phyloP scores from a whole-genome alignment of 768 basidiomycete genomes.

The Lentinula edodes region DNA sequence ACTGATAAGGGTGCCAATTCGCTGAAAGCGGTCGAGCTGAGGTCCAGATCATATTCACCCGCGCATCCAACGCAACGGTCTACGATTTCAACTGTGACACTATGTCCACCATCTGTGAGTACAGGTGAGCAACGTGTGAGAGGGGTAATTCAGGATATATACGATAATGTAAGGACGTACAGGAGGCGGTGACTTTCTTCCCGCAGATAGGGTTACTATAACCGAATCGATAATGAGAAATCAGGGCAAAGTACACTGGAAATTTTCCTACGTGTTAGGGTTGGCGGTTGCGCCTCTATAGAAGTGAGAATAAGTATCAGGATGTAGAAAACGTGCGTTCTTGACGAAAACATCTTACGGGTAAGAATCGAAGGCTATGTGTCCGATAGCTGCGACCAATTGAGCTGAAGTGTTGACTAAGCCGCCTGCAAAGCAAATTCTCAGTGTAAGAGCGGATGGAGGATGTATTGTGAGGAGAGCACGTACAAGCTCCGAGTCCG shows the following conservation, averaged over 20 bases:
- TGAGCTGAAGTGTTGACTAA: constrained; percentile 21
- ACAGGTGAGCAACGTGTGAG: not conserved
- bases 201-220: constrained; percentile 43
- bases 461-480: no score
- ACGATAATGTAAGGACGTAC: constrained; percentile 16
- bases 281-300: constrained; percentile 17
- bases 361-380: constrained; percentile 24
- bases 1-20: not conserved
- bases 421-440: constrained; percentile 14
- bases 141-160: not conserved
- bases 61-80: constrained; percentile 1
- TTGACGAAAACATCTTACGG: constrained; percentile 20
- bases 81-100: not conserved
- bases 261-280: constrained; percentile 30
- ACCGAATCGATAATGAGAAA: not conserved
- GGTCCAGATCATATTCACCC: constrained; percentile 1
- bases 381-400: constrained; percentile 29
- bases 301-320: not conserved
- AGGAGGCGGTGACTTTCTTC: constrained; percentile 25
- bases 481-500: constrained; percentile 34
- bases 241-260: not conserved
- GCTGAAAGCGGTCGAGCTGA: not conserved
- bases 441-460: not conserved
- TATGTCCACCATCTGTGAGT: not conserved
- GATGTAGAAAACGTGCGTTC: no score